Evolutionary conservation across 148 eudicot species (phyloP).

Genomic region (Persicaria tinctoria): DNA sequence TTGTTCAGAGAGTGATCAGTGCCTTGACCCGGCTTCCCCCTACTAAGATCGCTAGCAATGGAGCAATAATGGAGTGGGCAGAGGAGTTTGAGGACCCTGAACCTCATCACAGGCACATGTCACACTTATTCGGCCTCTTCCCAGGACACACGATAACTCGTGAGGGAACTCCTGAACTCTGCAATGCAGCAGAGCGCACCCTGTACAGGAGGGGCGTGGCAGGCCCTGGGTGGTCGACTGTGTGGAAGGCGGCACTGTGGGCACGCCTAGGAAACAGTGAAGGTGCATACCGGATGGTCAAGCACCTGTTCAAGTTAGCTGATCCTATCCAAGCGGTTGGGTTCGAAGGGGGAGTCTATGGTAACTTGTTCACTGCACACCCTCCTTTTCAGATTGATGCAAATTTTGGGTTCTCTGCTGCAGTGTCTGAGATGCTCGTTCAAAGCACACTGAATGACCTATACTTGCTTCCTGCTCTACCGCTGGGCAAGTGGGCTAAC

Average conservation of each 20-base stretch:
- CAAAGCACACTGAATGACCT: conserved; percentile 78
- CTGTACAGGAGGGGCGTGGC: conserved; percentile 70
- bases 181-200: conserved; percentile 68
- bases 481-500: conserved; percentile 64
- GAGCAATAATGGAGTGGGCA: conserved; percentile 87
- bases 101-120: conserved; percentile 66
- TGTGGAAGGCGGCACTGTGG: conserved; percentile 78
- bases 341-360: conserved; percentile 76
- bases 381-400: conserved; percentile 94
- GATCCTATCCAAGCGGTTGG: conserved; percentile 53
- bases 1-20: conserved; percentile 44
- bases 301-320: conserved; percentile 64
- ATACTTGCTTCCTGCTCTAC: conserved; percentile 75
- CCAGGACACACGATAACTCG: conserved; percentile 75
- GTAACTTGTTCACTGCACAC: conserved; percentile 79
- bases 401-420: conserved; percentile 81
- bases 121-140: conserved; percentile 77
- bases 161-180: conserved; percentile 58
- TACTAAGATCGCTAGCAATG: conserved; percentile 52
- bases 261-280: conserved; percentile 60
- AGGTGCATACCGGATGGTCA: conserved; percentile 67
- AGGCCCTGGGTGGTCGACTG: conserved; percentile 89
- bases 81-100: conserved; percentile 68
- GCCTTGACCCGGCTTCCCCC: conserved; percentile 57
- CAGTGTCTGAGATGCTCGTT: conserved; percentile 85